These are phyloP conservation scores for Nigrospora oryzae DNA, from an alignment of 2,329 filamentous ascomycete species.

Conservation along the genomic window DNA sequence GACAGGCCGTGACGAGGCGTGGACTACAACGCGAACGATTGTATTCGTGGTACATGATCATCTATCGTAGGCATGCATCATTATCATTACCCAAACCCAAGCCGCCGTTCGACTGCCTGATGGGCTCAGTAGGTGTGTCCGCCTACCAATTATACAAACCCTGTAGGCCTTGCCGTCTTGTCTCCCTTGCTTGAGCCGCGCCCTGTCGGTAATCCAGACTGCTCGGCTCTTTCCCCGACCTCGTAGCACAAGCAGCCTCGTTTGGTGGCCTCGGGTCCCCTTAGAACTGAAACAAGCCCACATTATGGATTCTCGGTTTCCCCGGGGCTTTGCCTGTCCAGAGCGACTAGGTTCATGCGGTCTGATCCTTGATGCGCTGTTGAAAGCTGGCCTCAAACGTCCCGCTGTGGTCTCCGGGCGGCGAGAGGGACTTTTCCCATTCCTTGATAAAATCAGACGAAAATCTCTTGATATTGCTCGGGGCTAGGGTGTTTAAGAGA, in stretches of 20 bases:
- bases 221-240: too few relatives aligned
- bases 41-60: conserved; percentile 19
- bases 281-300: too few relatives aligned
- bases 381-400: conserved; percentile 1
- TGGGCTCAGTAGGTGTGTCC: too few relatives aligned
- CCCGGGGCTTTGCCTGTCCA: too few relatives aligned
- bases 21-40: conserved; percentile 16
- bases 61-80: conserved; percentile 19
- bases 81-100: conserved; percentile 14
- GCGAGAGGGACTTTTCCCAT: conserved; percentile 73
- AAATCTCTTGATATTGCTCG: conserved; percentile 71
- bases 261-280: too few relatives aligned
- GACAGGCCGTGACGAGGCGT: background rate
- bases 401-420: conserved; percentile 21
- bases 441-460: conserved; percentile 84
- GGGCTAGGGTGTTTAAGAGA: conserved; percentile 61
- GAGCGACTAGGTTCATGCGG: background rate
- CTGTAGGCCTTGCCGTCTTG: too few relatives aligned
- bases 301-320: too few relatives aligned
- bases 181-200: too few relatives aligned
- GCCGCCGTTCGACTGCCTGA: too few relatives aligned
- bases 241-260: too few relatives aligned
- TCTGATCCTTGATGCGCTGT: conserved; percentile 1
- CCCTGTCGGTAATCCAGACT: too few relatives aligned
- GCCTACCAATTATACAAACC: too few relatives aligned